Conservation (phyloP, 495 filamentous ascomycete genomes). For the Talaromyces ruber region DNA sequence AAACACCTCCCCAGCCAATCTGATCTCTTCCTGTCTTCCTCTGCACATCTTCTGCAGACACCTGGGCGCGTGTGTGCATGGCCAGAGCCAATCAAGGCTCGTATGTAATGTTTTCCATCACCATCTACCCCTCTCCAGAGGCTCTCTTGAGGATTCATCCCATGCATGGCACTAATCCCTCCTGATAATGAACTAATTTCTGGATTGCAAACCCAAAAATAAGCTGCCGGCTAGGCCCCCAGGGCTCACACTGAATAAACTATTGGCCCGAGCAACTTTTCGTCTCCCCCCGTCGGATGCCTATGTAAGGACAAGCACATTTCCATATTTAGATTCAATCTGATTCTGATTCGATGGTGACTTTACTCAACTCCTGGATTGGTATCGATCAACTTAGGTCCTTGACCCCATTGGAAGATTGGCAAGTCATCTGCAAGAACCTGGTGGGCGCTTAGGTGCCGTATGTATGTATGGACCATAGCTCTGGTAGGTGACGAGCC, state of each 20-base stretch:
- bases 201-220: neutral
- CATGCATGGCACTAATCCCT: neutral
- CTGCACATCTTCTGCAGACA: conserved; percentile 2
- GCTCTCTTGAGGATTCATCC: neutral
- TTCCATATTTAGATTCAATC: neutral
- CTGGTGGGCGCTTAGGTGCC: neutral
- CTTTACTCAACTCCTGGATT: neutral
- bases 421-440: neutral
- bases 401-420: neutral
- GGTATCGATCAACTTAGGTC: neutral
- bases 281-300: neutral
- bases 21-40: neutral
- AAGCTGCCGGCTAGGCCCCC: neutral
- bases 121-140: neutral
- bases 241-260: neutral
- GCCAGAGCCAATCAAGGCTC: neutral
- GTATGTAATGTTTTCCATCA: neutral
- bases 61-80: neutral
- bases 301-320: neutral
- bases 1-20: neutral
- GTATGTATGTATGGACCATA: neutral
- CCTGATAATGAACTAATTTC: neutral
- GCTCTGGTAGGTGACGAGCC: neutral
- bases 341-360: neutral
- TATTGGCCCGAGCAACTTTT: neutral